Base-by-base conservation (phyloP, 805 yeast species). In the Candida lessepsii region DNA sequence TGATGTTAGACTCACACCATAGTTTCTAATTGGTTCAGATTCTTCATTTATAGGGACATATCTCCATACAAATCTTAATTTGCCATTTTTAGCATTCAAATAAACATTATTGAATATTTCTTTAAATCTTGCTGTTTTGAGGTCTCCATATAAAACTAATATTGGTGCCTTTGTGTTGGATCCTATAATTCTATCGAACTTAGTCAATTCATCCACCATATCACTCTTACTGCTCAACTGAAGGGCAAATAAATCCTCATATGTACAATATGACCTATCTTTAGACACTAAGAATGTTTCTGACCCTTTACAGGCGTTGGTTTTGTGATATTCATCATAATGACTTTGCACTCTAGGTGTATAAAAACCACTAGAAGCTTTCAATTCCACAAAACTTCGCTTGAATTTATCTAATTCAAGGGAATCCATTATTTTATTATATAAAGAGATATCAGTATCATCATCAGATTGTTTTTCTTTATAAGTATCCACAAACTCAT, bases 191-290 rank as follows among this genome's bases (percentile, higher is more conserved):
- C 88, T 69, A 52, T 91, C 97, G 45, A 76, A 73, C 0, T 78
- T 67, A 3, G 63, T 32, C 1, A 59, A 53, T 2, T 42, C 47
- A 7, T 35, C 35, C 42, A 36, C 39, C 15, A 48, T 10, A 15
- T 44, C 51, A 2, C 52, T 38, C 5, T 56, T 50, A n/a, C 65
- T 62, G 18, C 67, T 66, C 0, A 87, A 76, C 56, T 83, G 82
- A 41, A 93, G 67, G 2, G 96, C 95, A 58, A 78, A 93, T 1
- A 88, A 73, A 42, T 84, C 95, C 40, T 78, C 86, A 2, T 81
- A 65, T 8, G 82, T 76, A 51, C 89, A 81, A 53, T 81, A 83
- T 2, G 71, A 57, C 18, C 69, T 67, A 35, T 75, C 75, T 42
- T 81, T 78, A 47, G 70, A 70, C 41, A 65, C 53, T 6, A 80